A percentile compares a stretch with the other conserved stretches of the same genome.
Conservation (phyloP, 73 alveolate genomes). For the Paramecium biaurelia region DNA sequence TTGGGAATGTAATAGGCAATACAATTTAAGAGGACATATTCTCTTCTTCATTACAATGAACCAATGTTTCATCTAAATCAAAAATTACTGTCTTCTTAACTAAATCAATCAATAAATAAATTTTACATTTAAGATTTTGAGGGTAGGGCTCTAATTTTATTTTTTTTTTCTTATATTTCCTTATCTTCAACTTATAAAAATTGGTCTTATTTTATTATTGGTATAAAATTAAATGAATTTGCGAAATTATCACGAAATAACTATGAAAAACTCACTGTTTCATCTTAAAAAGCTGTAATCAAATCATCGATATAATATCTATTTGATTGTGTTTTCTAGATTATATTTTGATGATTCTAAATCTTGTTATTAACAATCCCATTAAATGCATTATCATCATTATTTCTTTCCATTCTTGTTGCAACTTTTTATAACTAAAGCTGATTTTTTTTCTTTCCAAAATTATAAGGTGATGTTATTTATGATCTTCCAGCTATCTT, state of each 20-base stretch:
- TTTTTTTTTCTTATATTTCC: background rate
- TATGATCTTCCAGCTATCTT: background rate
- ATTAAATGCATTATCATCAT: background rate
- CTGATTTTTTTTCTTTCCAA: background rate
- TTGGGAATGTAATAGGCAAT: slow-evolving; percentile 76
- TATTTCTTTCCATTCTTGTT: background rate
- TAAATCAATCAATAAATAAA: slow-evolving; percentile 14
- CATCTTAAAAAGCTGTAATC: background rate
- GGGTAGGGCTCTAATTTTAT: background rate
- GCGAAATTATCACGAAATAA: background rate
- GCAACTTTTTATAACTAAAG: background rate
- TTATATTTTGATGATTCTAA: background rate
- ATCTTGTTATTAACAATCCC: background rate
- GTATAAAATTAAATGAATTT: background rate
- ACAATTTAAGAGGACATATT: slow-evolving; percentile 65
- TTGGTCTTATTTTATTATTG: background rate
- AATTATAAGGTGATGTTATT: background rate
- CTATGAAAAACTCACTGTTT: background rate
- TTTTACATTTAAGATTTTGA: background rate
- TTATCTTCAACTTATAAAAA: background rate
- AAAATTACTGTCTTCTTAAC: slow-evolving; percentile 72
- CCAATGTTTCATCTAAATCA: slow-evolving; percentile 95
- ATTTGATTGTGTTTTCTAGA: background rate
- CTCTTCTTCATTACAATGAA: slow-evolving; percentile 86
- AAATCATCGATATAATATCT: slow-evolving; percentile 30